phyloP scores from a whole-genome alignment of 495 filamentous ascomycete genomes.

The Podospora didyma region DNA sequence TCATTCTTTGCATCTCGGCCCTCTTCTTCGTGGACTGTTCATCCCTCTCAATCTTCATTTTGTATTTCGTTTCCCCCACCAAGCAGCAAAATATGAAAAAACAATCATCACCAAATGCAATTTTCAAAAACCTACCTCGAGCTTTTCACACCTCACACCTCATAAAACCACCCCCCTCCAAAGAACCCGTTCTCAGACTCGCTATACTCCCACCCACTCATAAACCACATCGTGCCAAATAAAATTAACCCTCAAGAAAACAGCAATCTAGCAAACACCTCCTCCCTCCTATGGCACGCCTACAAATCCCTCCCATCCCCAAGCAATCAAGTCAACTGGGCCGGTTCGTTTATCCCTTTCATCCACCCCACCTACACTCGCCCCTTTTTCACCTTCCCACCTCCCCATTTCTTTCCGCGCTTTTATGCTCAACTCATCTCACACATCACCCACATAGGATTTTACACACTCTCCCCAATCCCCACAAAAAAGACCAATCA shows the following conservation, averaged over 20 bases:
- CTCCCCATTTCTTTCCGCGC: neutral
- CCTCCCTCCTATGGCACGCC: constrained; percentile 84
- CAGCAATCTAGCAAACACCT: constrained; percentile 81
- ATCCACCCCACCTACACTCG: neutral
- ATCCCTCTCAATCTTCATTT: too few species aligned
- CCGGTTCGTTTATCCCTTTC: constrained; percentile 48
- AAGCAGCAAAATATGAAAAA: too few species aligned
- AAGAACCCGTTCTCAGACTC: neutral
- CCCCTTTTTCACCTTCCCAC: constrained; percentile 1
- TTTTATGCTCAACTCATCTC: neutral
- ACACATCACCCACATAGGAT: constrained; percentile 40
- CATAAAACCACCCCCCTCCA: neutral
- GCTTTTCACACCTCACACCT: too few species aligned
- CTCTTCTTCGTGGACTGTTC: too few species aligned
- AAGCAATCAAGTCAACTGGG: constrained; percentile 76
- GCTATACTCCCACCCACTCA: neutral
- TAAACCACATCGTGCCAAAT: neutral
- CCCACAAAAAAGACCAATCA: constrained; percentile 34
- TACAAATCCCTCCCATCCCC: constrained; percentile 75
- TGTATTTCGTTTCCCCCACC: too few species aligned
- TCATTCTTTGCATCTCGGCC: too few species aligned
- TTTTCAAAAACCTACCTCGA: too few species aligned
- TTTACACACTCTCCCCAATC: constrained; percentile 73
- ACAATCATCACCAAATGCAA: too few species aligned
- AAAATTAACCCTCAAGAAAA: neutral